Percentiles rank a stretch among this genome's conserved stretches.
phyloP scores from a whole-genome alignment of 139 green algal genomes.

The Chlamydomonas sp. region DNA sequence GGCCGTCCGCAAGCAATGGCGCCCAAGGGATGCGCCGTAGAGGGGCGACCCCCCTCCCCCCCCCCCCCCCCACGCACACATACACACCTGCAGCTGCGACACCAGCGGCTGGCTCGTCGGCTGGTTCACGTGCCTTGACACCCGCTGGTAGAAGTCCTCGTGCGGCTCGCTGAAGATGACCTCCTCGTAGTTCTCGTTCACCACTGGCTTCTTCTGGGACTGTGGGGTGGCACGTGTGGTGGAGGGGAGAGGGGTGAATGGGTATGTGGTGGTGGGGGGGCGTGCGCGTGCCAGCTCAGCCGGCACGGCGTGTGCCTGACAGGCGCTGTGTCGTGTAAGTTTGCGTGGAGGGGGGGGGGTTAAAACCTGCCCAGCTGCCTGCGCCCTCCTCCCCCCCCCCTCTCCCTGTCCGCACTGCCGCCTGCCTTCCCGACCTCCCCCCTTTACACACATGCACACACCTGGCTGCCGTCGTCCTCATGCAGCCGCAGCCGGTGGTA shows the following conservation, averaged over 20 bases:
- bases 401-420: too few relatives aligned
- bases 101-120: neutral
- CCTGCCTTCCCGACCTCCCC: too few relatives aligned
- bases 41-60: neutral
- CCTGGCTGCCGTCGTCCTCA: conserved; percentile 41
- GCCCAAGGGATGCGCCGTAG: neutral
- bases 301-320: too few relatives aligned
- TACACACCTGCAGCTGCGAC: neutral
- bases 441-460: too few relatives aligned
- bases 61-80: neutral
- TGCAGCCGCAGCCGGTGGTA: conserved; percentile 81
- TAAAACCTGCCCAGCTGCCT: too few relatives aligned
- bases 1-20: neutral
- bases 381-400: too few relatives aligned
- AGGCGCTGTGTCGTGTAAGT: too few relatives aligned
- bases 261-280: too few relatives aligned
- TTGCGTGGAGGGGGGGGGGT: too few relatives aligned
- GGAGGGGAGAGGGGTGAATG: too few relatives aligned
- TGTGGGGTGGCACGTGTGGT: conserved; percentile 14
- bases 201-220: conserved; percentile 73
- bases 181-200: conserved; percentile 82
- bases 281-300: too few relatives aligned
- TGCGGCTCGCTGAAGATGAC: conserved; percentile 81
- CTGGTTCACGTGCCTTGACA: conserved; percentile 18
- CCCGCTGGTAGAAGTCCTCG: conserved; percentile 60